Evolutionary conservation across 2,329 filamentous ascomycete species (phyloP).

Genomic region (Monilinia fructigena): DNA sequence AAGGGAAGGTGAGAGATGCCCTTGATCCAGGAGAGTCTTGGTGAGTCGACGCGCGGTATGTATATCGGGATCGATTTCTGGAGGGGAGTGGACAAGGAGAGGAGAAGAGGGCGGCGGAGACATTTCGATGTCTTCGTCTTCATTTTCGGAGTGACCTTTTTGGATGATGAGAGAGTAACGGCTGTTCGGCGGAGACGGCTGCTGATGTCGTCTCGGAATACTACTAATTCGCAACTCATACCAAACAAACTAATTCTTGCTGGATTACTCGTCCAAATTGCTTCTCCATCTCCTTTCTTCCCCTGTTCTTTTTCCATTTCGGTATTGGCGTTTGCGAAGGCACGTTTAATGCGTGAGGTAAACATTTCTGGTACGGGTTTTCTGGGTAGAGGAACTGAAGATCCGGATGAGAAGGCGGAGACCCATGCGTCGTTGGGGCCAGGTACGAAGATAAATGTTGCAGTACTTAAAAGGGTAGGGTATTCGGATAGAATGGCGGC

Average conservation of each 20-base stretch:
- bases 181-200: constrained; percentile 74
- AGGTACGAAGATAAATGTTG: constrained; percentile 88
- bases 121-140: constrained; percentile 28
- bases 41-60: constrained; percentile 73
- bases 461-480: constrained; percentile 71
- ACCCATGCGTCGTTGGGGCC: constrained; percentile 98
- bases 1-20: constrained; percentile 78
- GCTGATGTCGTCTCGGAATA: constrained; percentile 85
- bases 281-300: constrained; percentile 62
- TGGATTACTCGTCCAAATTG: constrained; percentile 87
- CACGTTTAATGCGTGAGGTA: constrained; percentile 79
- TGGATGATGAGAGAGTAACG: constrained; percentile 59
- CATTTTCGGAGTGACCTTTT: constrained; percentile 21
- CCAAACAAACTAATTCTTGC: constrained; percentile 81
- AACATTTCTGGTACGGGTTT: constrained; percentile 82
- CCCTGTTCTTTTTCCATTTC: constrained; percentile 56
- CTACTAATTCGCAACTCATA: constrained; percentile 78
- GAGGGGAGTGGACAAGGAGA: constrained; percentile 20
- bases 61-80: constrained; percentile 45
- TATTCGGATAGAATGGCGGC: constrained; percentile 82
- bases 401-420: constrained; percentile 77
- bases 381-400: constrained; percentile 66
- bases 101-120: not conserved
- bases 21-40: constrained; percentile 89
- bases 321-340: constrained; percentile 74